Evolutionary conservation across 148 eudicot genomes (phyloP).

Genomic region (Vaccinium vitisidaea): DNA sequence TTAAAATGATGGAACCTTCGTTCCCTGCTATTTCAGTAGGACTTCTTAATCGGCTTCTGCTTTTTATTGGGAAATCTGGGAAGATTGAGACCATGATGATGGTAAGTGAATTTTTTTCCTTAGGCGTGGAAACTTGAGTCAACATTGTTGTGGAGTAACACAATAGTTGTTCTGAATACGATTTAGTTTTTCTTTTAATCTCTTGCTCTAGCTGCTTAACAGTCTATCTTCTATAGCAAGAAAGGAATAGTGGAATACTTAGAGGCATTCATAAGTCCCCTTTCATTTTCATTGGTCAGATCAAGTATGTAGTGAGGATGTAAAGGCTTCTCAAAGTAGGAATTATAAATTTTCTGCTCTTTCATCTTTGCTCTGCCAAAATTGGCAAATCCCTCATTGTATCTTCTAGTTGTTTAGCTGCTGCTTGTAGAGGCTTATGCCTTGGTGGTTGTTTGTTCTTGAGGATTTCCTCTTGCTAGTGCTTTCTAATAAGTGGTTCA

Average conservation of each 20-base stretch:
- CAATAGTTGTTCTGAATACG: neutral
- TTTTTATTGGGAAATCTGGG: slow-evolving; percentile 80
- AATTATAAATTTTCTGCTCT: neutral
- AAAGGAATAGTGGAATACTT: neutral
- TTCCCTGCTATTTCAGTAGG: slow-evolving; percentile 65
- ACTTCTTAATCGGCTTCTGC: slow-evolving; percentile 72
- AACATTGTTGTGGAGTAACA: neutral
- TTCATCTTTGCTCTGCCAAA: neutral
- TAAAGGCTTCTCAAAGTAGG: neutral
- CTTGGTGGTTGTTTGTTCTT: neutral
- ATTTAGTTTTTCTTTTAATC: neutral
- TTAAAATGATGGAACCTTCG: slow-evolving; percentile 68
- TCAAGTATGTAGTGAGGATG: neutral
- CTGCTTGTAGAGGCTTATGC: neutral
- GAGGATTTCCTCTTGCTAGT: neutral
- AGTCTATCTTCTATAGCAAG: neutral
- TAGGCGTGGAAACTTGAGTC: neutral
- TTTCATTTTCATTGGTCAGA: neutral
- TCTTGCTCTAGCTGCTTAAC: neutral
- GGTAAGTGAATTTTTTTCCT: slow-evolving; percentile 38
- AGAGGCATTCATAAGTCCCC: neutral
- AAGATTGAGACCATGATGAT: slow-evolving; percentile 84
- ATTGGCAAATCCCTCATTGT: neutral
- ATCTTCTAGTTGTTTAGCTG: neutral
- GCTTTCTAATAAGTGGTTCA: neutral